Base-by-base conservation (phyloP, 768 basidiomycete genomes). In the Erythrobasidium yunnanense region DNA sequence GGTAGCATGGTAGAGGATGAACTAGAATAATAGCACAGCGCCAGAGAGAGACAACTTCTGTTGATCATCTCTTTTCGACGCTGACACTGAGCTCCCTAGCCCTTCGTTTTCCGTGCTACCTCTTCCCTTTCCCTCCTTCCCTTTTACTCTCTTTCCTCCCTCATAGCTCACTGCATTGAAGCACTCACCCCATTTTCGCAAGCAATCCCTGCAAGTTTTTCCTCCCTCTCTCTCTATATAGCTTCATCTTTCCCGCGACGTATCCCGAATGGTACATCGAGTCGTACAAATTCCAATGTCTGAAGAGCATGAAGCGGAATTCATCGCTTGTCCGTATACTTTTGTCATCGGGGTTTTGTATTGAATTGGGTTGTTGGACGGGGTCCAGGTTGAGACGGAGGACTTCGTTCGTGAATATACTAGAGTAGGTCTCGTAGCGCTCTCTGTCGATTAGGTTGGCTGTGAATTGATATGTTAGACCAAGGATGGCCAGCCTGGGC, bases 251-350 rank as follows among this genome's bases (percentile, higher is more conserved):
- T 55, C 88, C 86, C 5, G 91, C 92, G 18, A 99, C 86, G 72
- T 97, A 99, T 65, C 87, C 88, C 2, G 91, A 95, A 76, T 99
- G 93, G 72, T 86, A 85, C 95, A 99, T 97, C 11, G 92, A 85
- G 73, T 99, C 95, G 74, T 96, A 97, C 50, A 99, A 77, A 30
- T 87, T 96, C 95, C 95, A 99, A 78, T 97, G 95, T 65, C 93
- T 82, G 74, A 92, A 91, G 58, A 96, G 81, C 78, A 86, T 91
- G 76, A 99, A 97, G 25, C 95, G 82, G 58, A 97, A 79, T 76
- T 99, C 95, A 55, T 92, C 90, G 32, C 84, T 85, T 42, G 85
- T 80, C 38, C 88, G 83, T 69, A 99, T 84, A 30, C 85, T 83
- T 66, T 81, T 78, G 74, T 97, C 92, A 71, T 96, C 91, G 1